phyloP scores from a whole-genome alignment of 768 basidiomycete genomes.

The Tricholoma bakamatsutake region DNA sequence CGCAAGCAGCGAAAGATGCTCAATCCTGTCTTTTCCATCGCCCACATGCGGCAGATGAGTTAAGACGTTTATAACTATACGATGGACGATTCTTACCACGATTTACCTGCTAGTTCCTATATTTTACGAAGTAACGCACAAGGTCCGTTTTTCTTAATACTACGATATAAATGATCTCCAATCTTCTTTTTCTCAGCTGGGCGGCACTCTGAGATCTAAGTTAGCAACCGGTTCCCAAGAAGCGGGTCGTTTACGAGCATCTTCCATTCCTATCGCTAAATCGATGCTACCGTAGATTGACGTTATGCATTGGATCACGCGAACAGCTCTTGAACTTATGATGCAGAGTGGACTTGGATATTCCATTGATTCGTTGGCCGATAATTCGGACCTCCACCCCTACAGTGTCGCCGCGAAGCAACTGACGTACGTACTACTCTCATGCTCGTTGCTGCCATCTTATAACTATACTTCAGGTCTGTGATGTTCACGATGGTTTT shows the following conservation, averaged over 20 bases:
- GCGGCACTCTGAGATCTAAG: slow-evolving; percentile 6
- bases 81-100: background rate
- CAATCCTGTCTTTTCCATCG: slow-evolving; percentile 31
- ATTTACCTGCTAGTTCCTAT: background rate
- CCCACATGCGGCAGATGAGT: slow-evolving; percentile 26
- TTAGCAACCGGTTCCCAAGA: slow-evolving; percentile 9
- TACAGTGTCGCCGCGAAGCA: slow-evolving; percentile 22
- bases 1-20: slow-evolving; percentile 19
- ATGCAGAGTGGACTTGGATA: slow-evolving; percentile 26
- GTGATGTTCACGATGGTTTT: background rate
- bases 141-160: slow-evolving; percentile 2
- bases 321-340: slow-evolving; percentile 26
- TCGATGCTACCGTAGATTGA: slow-evolving; percentile 15
- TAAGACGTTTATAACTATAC: background rate
- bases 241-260: background rate
- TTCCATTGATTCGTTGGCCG: slow-evolving; percentile 24
- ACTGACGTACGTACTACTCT: background rate
- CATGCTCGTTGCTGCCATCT: background rate
- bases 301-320: slow-evolving; percentile 22
- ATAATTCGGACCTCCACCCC: slow-evolving; percentile 21
- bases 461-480: background rate
- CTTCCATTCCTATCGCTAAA: background rate
- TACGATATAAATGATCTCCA: too few relatives aligned
- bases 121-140: slow-evolving; percentile 10
- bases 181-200: background rate